phyloP scores from a whole-genome alignment of 2,329 filamentous ascomycete genomes.

The Ascomycota sp. region DNA sequence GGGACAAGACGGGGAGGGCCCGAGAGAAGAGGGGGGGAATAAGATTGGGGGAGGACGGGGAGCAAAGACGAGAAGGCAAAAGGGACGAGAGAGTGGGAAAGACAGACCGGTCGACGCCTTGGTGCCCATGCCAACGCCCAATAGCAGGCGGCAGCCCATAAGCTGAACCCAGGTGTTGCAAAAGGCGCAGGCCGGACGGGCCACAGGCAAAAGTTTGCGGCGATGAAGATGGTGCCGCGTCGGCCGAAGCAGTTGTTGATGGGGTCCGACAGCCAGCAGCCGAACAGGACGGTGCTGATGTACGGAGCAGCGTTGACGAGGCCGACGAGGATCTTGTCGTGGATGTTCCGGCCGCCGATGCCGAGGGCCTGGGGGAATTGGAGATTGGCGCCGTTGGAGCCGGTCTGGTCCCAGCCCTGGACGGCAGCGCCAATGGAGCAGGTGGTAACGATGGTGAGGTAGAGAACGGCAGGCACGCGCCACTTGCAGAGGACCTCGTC shows the following conservation, averaged over 20 bases:
- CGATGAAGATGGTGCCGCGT: slow-evolving; percentile 43
- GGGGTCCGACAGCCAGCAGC: slow-evolving; percentile 48
- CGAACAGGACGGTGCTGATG: slow-evolving; percentile 25
- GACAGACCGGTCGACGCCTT: slow-evolving; percentile 39
- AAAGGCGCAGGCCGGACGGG: slow-evolving; percentile 48
- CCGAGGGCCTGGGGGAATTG: slow-evolving; percentile 35
- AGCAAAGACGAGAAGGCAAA: no score
- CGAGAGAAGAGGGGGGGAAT: no score
- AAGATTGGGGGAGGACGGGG: background rate
- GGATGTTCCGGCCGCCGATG: slow-evolving; percentile 14
- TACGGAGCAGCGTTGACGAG: slow-evolving; percentile 41
- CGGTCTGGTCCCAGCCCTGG: slow-evolving; percentile 49
- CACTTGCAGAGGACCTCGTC: slow-evolving; percentile 49
- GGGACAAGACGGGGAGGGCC: no score
- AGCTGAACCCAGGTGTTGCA: slow-evolving; percentile 53
- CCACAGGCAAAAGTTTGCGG: slow-evolving; percentile 51
- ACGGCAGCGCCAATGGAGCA: slow-evolving; percentile 54
- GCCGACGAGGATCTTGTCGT: slow-evolving; percentile 34
- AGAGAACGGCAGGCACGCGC: slow-evolving; percentile 39
- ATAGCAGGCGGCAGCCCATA: slow-evolving; percentile 47
- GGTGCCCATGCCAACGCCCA: slow-evolving; percentile 60
- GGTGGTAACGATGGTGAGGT: slow-evolving; percentile 44
- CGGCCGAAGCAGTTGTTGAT: slow-evolving; percentile 26
- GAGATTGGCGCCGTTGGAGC: slow-evolving; percentile 41
- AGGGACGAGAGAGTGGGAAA: background rate